Evolutionary conservation across 306 rosid species (phyloP).

Genomic region (Prunus mongolica): DNA sequence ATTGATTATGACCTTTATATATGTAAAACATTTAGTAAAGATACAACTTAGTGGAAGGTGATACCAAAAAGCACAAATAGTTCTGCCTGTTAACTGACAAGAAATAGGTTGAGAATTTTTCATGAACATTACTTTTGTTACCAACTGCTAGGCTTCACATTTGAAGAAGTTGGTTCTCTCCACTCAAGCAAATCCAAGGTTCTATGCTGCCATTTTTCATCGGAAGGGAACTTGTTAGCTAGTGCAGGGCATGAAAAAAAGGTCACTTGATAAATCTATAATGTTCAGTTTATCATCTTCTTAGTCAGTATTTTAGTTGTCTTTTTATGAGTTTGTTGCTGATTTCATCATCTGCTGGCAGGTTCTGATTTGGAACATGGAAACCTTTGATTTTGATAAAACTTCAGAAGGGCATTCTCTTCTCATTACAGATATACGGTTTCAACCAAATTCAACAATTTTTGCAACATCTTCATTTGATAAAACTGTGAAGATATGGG

Average conservation of each 20-base stretch:
- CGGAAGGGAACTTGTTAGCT: constrained; percentile 53
- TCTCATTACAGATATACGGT: constrained; percentile 61
- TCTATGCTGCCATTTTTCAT: constrained; percentile 62
- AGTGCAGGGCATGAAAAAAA: constrained; percentile 58
- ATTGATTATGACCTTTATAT: neutral
- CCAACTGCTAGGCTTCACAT: constrained; percentile 34
- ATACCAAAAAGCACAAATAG: neutral
- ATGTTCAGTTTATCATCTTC: constrained; percentile 20
- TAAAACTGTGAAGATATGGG: constrained; percentile 59
- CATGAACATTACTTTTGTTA: constrained; percentile 2
- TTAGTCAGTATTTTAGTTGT: constrained; percentile 1
- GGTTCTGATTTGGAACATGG: constrained; percentile 62
- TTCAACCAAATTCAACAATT: constrained; percentile 42
- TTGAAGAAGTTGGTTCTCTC: constrained; percentile 48
- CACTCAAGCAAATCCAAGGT: constrained; percentile 42
- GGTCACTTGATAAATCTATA: constrained; percentile 31
- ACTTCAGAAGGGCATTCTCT: constrained; percentile 45
- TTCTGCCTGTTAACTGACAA: neutral
- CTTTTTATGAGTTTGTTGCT: constrained; percentile 22
- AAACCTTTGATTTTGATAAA: constrained; percentile 30
- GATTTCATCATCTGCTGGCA: constrained; percentile 27
- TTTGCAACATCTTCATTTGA: constrained; percentile 75
- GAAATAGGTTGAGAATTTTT: neutral
- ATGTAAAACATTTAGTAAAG: neutral
- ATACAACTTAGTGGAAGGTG: neutral